Evolutionary conservation across 2,329 filamentous ascomycete species (phyloP).

Genomic region (Colletotrichum graminicola): DNA sequence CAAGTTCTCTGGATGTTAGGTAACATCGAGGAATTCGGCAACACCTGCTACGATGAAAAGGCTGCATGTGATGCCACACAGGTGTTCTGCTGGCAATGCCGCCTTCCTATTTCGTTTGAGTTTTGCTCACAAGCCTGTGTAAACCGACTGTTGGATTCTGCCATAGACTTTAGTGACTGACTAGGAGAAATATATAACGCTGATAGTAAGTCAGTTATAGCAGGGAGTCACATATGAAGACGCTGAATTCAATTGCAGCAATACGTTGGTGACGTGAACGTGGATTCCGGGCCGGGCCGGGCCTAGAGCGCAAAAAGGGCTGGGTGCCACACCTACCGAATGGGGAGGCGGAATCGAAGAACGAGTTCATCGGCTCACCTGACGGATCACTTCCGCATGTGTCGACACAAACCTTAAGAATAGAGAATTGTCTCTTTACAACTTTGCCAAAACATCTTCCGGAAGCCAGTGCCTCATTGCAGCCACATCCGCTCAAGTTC

Average conservation of each 20-base stretch:
- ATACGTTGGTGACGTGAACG: neutral
- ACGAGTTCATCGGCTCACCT: neutral
- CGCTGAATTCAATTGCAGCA: neutral
- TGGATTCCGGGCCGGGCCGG: neutral
- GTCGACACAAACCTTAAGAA: neutral
- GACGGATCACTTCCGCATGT: neutral
- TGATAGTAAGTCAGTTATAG: no score
- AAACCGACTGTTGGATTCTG: neutral
- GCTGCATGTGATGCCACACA: neutral
- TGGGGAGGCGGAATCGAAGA: neutral
- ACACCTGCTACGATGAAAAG: neutral
- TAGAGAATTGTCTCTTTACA: neutral
- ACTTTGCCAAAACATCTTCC: neutral
- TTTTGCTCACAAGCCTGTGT: neutral
- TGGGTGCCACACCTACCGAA: neutral
- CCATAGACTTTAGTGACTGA: neutral
- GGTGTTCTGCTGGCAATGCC: neutral
- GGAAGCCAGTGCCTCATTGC: neutral
- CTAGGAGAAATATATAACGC: no score
- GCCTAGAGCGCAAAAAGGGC: neutral
- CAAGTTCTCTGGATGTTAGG: rapidly evolving
- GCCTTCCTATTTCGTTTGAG: neutral
- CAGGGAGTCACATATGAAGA: neutral
- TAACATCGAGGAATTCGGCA: neutral
- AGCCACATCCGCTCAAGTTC: neutral